Conservation (phyloP, 306 rosid genomes). For the Glycine latifolia region DNA sequence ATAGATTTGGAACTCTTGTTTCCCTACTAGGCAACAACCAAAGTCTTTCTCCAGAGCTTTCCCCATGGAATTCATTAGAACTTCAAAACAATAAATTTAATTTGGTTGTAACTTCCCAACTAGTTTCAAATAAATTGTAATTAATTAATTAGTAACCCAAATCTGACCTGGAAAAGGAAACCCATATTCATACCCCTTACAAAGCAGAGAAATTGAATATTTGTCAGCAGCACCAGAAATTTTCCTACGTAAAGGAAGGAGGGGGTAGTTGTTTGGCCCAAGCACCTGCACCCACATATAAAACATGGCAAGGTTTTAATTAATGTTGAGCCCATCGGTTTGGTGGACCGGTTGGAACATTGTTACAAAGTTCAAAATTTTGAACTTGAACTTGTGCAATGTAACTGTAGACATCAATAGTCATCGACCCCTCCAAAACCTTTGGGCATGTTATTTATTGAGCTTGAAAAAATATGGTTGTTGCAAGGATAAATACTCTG, state of each 20-base stretch:
- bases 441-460: slow-evolving; percentile 29
- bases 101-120: no score
- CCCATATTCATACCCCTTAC: no score
- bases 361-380: slow-evolving; percentile 4
- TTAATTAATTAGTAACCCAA: slow-evolving; percentile 28
- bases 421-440: slow-evolving; percentile 36
- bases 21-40: not conserved
- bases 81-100: not conserved
- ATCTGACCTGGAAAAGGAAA: not conserved
- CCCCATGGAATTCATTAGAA: not conserved
- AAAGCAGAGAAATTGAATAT: slow-evolving; percentile 28
- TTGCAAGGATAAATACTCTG: slow-evolving; percentile 27
- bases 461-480: not conserved
- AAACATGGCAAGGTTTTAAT: slow-evolving; percentile 1
- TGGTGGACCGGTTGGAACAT: slow-evolving; percentile 46
- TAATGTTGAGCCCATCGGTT: slow-evolving; percentile 43
- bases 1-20: not conserved
- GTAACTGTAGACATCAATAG: not conserved
- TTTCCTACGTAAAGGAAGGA: not conserved
- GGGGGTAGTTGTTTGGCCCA: slow-evolving; percentile 25
- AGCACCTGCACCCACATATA: not conserved
- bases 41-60: not conserved
- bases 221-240: not conserved
- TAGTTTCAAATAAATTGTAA: not conserved
- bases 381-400: not conserved